These are phyloP conservation scores for Chalara sp. DNA, from an alignment of 2,329 filamentous ascomycete species.

Conservation along the genomic window DNA sequence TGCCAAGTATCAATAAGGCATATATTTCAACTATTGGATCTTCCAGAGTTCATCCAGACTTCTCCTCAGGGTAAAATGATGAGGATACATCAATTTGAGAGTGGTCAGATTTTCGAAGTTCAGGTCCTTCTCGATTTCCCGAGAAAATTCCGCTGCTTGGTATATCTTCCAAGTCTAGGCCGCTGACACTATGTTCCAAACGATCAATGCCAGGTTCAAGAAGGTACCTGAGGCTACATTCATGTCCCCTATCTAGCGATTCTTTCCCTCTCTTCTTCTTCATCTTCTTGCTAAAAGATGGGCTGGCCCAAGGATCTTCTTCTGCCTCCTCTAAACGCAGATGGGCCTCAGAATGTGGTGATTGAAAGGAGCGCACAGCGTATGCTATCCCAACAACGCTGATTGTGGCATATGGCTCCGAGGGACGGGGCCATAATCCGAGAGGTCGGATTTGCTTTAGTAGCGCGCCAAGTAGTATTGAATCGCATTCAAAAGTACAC, in stretches of 20 bases:
- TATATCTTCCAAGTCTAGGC: not conserved
- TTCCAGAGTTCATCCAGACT: not conserved
- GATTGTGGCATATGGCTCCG: no score
- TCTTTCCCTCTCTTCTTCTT: slow-evolving; percentile 1
- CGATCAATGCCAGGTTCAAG: not conserved
- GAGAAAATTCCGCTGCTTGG: not conserved
- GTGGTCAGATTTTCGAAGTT: slow-evolving; percentile 2
- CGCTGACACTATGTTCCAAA: slow-evolving; percentile 1
- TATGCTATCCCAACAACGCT: no score
- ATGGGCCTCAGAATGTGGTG: no score
- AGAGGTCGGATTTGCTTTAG: no score
- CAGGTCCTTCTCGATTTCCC: not conserved
- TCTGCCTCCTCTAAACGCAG: no score
- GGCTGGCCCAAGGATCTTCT: no score
- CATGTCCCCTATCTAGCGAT: slow-evolving; percentile 6
- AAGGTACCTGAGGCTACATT: not conserved
- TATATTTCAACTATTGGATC: no score
- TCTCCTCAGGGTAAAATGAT: not conserved
- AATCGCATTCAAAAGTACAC: no score
- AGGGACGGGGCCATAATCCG: no score
- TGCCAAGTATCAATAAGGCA: no score
- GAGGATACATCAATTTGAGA: not conserved
- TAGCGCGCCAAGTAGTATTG: no score
- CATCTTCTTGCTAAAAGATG: not conserved
- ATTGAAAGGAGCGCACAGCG: no score